phyloP scores from a whole-genome alignment of 768 basidiomycete genomes.

The Mycena vulgaris region DNA sequence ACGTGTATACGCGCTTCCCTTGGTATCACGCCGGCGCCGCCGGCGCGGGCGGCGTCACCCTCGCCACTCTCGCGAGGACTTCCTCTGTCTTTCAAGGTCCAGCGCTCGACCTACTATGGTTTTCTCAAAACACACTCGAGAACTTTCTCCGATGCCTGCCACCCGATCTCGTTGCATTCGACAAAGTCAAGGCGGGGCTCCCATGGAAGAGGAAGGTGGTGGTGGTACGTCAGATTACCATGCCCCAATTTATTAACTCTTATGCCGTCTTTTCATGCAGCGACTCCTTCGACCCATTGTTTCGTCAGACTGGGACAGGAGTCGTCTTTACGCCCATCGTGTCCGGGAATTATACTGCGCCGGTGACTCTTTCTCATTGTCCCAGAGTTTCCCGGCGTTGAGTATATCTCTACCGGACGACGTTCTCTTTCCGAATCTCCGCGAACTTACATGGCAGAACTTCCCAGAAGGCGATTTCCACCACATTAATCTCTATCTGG shows the following conservation, averaged over 20 bases:
- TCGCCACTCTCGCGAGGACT: too few relatives aligned
- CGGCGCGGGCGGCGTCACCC: too few relatives aligned
- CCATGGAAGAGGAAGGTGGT: neutral
- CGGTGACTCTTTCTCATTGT: neutral
- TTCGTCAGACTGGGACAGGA: neutral
- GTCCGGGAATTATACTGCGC: neutral
- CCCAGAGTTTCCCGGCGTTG: neutral
- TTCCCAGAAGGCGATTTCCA: neutral
- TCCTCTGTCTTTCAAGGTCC: neutral
- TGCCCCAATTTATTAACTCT: neutral
- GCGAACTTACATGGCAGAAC: neutral
- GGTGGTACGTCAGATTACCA: too few relatives aligned
- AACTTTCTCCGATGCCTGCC: neutral
- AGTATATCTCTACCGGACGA: neutral
- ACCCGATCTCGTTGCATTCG: neutral
- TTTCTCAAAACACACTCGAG: neutral
- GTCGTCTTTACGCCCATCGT: neutral
- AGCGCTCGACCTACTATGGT: neutral
- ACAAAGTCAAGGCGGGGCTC: neutral
- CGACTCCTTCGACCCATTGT: neutral
- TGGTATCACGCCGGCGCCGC: too few relatives aligned
- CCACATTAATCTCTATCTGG: neutral
- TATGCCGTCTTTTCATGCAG: neutral
- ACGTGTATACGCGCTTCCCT: neutral
- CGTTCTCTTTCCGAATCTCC: neutral